A percentile compares a stretch with the other conserved stretches of the same genome.
phyloP scores from a whole-genome alignment of 2,329 filamentous ascomycete species.

The Monosporascus sp. region DNA sequence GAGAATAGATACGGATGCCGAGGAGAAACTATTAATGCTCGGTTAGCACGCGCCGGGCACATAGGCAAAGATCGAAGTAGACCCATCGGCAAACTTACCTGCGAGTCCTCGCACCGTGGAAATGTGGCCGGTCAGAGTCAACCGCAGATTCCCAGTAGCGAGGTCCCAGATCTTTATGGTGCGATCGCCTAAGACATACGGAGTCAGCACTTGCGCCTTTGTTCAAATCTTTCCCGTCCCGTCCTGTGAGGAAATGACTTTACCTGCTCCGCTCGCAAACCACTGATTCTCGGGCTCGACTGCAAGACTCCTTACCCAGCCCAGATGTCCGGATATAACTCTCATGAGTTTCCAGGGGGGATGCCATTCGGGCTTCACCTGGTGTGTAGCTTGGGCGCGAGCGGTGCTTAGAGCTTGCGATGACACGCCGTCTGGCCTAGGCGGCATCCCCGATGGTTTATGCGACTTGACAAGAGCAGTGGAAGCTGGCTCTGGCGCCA shows the following conservation, averaged over 20 bases:
- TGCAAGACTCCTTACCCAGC: slow-evolving; percentile 85
- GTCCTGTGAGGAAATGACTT: background rate
- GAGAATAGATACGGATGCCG: slow-evolving; percentile 96
- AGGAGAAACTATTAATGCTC: slow-evolving; percentile 89
- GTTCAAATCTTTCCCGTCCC: too few species aligned
- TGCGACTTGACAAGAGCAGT: slow-evolving; percentile 31
- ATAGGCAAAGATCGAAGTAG: background rate
- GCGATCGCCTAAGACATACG: slow-evolving; percentile 55
- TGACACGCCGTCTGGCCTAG: slow-evolving; percentile 1
- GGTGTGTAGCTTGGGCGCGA: slow-evolving; percentile 32
- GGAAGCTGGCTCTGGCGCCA: slow-evolving; percentile 21
- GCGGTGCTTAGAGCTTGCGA: slow-evolving; percentile 24
- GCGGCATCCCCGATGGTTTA: background rate
- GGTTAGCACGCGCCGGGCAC: slow-evolving; percentile 36
- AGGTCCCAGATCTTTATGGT: slow-evolving; percentile 99
- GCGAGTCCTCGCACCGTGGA: slow-evolving; percentile 85
- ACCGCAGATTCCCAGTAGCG: slow-evolving; percentile 73
- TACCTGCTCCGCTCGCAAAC: slow-evolving; percentile 85
- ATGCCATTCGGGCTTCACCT: slow-evolving; percentile 86
- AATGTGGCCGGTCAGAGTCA: slow-evolving; percentile 92
- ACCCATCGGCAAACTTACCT: slow-evolving; percentile 23
- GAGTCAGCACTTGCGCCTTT: background rate
- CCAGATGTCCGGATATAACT: slow-evolving; percentile 92
- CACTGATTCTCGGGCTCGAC: slow-evolving; percentile 96
- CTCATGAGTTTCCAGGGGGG: slow-evolving; percentile 97